Evolutionary conservation across 1,284 basidiomycete genomes (phyloP), one percentile per base, ranked within the genome.

Genomic region (Heterobasidion annosum): DNA sequence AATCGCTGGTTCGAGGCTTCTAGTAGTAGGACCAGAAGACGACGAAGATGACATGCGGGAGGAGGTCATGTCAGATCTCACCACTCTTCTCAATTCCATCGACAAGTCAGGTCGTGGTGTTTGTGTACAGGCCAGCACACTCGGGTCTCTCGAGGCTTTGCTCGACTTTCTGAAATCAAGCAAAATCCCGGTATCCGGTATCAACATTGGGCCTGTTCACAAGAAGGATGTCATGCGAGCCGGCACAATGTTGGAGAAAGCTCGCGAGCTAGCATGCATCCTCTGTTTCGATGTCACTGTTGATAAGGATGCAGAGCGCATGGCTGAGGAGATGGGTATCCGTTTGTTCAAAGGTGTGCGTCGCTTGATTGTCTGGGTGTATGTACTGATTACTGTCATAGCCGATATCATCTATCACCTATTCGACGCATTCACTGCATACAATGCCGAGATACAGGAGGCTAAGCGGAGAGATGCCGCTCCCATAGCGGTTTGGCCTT

Each of bases 341-440:
- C 85, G 83, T 63, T 74, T 99, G 64, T 99, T 98, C 79, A 95
- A 89, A 74, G 92, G 93, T 92, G 60, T 48, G 25, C 45, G 18
- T 10, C 12, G 45, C 18, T 8, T 47, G 52, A 3, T 47, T 34
- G 4, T 32, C 15, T 5, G n/a, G 42, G 8, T 25, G 1, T 13
- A 1, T 33, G 42, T 61, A 46, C 57, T 59, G 13, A 52, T 43
- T 9, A 8, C 15, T 18, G 12, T 40, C 48, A 13, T 65, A 91
- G 93, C 93, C 61, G 92, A 94, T 66, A 98, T 99, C 69, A 99
- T 99, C 65, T 99, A 99, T 72, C 97, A 99, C 70, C 74, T 99
- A 55, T 98, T 99, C 70, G 97, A 99, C 67, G 85, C 93, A 32
- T 99, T 99, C 75, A 98, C 87, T 50, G 91, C 87, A n/a, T 98